Conservation (phyloP, 306 rosid species). For the Citrullus mucosospermus region DNA sequence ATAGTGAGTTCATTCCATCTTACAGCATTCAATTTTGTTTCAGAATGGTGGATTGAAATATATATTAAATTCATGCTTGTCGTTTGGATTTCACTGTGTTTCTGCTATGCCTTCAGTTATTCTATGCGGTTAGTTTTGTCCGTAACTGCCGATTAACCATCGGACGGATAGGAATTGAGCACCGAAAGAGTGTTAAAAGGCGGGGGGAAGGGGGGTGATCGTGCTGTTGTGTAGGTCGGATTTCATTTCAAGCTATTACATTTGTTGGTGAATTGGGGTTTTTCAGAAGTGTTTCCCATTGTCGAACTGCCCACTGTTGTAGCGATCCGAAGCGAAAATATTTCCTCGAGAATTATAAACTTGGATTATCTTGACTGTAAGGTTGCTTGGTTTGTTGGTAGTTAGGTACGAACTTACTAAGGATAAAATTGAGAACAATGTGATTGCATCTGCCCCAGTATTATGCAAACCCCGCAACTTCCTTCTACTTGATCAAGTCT, state of each 20-base stretch:
- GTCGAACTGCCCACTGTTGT: not conserved
- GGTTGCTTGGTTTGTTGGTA: not conserved
- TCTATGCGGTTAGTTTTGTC: not conserved
- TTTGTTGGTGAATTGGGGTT: not conserved
- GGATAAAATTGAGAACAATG: not conserved
- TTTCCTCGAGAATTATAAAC: not conserved
- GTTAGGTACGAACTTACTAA: not conserved
- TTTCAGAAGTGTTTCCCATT: not conserved
- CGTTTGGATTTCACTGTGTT: not conserved
- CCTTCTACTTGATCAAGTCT: not conserved
- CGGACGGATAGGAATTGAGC: not conserved
- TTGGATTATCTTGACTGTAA: not conserved
- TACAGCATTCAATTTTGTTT: not conserved
- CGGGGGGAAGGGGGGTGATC: not conserved
- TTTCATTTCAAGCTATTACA: not conserved
- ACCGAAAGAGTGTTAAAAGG: not conserved
- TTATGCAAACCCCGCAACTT: not conserved
- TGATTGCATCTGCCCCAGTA: not conserved
- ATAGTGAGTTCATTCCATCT: conserved; percentile 17
- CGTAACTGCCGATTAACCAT: not conserved
- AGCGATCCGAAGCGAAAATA: not conserved
- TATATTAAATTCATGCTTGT: not conserved
- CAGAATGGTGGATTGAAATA: not conserved
- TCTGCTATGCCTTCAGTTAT: not conserved
- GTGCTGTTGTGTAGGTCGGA: not conserved